Evolutionary conservation across 2,329 filamentous ascomycete species (phyloP).

Genomic region (Chaetomium sp.): DNA sequence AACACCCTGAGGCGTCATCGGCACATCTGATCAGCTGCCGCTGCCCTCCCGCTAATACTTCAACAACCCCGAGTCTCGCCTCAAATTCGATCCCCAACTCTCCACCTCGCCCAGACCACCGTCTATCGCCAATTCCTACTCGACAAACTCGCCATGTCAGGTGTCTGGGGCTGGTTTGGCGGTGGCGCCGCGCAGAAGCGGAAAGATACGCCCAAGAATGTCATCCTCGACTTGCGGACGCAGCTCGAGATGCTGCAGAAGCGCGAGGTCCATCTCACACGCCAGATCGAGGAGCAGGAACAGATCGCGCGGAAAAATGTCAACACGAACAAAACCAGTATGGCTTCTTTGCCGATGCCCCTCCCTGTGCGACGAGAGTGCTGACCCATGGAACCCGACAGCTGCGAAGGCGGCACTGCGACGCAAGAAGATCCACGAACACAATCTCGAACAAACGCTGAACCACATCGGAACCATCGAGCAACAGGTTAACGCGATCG

Average conservation of each 20-base stretch:
- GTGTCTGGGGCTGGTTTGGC: conserved; percentile 89
- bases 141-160: conserved; percentile 52
- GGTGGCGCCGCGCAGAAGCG: conserved; percentile 78
- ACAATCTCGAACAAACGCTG: conserved; percentile 85
- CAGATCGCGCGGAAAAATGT: conserved; percentile 86
- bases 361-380: background rate
- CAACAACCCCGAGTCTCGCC: conserved; percentile 8
- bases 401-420: conserved; percentile 87
- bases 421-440: conserved; percentile 93
- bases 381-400: conserved; percentile 45
- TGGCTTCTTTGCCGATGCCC: conserved; percentile 36
- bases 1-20: conserved; percentile 35
- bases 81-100: background rate
- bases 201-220: conserved; percentile 95
- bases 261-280: conserved; percentile 86
- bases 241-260: conserved; percentile 98
- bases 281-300: conserved; percentile 92
- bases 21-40: conserved; percentile 33
- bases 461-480: conserved; percentile 91
- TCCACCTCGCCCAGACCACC: background rate
- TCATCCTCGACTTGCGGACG: conserved; percentile 82
- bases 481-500: conserved; percentile 94
- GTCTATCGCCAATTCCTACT: conserved; percentile 8
- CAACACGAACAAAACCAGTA: conserved; percentile 87
- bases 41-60: conserved; percentile 6